A percentile compares a stretch with the other conserved stretches of the same genome.
Conservation (phyloP, 495 filamentous ascomycete species). For the Poronia punctata region DNA sequence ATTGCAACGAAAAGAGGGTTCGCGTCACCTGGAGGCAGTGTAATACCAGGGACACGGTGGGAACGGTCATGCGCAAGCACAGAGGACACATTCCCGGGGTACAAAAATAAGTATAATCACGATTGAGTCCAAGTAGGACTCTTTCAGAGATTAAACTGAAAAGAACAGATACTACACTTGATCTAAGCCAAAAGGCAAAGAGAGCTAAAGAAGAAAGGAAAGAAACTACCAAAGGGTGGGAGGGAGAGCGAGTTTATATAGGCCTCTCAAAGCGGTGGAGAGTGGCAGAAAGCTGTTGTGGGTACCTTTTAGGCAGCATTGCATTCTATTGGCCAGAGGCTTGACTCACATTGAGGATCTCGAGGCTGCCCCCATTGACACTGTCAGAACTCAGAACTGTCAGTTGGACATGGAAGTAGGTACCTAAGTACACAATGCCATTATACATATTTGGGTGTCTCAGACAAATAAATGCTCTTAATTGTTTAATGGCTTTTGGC, state of each 20-base stretch:
- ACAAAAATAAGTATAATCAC: conserved; percentile 84
- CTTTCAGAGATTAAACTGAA: conserved; percentile 87
- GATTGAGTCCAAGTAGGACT: conserved; percentile 60
- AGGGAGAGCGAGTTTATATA: conserved; percentile 7
- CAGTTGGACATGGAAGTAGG: neutral
- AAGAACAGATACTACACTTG: conserved; percentile 99
- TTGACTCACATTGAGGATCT: no score
- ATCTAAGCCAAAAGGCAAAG: conserved; percentile 82
- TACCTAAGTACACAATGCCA: no score
- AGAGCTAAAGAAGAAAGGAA: conserved; percentile 39
- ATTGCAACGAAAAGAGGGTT: conserved; percentile 52
- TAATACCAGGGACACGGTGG: conserved; percentile 83
- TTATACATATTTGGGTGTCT: no score
- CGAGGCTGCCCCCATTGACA: no score
- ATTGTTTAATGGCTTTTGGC: no score
- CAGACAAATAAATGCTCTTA: no score
- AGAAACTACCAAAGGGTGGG: conserved; percentile 12
- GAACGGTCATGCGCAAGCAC: conserved; percentile 69
- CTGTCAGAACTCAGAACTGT: no score
- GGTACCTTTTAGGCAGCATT: no score
- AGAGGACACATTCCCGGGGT: conserved; percentile 52
- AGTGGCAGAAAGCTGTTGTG: neutral
- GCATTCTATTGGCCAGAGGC: no score
- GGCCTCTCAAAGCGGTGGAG: conserved; percentile 4
- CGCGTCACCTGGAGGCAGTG: conserved; percentile 83